phyloP scores from a whole-genome alignment of 148 eudicot species.

The Heliamphora exappendiculata region DNA sequence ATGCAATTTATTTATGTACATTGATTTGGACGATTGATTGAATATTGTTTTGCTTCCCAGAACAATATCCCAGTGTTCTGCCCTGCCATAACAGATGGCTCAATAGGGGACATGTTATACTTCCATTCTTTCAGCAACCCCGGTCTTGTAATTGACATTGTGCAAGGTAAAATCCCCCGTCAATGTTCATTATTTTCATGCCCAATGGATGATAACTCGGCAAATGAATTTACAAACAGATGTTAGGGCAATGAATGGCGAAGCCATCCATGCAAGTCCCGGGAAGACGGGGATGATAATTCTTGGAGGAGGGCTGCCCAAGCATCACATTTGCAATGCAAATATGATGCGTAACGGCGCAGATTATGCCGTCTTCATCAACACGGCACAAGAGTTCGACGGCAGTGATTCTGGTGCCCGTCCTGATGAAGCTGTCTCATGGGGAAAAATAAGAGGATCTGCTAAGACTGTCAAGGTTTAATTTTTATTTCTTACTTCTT shows the following conservation, averaged over 20 bases:
- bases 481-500: not conserved
- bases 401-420: constrained; percentile 82
- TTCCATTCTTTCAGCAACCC: constrained; percentile 75
- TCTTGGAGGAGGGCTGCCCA: constrained; percentile 73
- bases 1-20: too few species aligned
- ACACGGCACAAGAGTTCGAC: constrained; percentile 80
- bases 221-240: constrained; percentile 30
- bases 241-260: constrained; percentile 75
- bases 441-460: constrained; percentile 77
- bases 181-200: not conserved
- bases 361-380: constrained; percentile 64
- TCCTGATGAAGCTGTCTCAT: constrained; percentile 76
- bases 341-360: constrained; percentile 88
- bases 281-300: constrained; percentile 14
- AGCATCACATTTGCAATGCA: constrained; percentile 78
- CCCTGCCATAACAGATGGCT: constrained; percentile 92
- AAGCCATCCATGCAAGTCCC: constrained; percentile 34
- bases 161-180: constrained; percentile 49
- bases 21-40: too few species aligned
- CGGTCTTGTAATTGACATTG: constrained; percentile 70
- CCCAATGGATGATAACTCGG: not conserved
- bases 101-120: constrained; percentile 89
- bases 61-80: constrained; percentile 83
- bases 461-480: constrained; percentile 65
- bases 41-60: too few species aligned